Evolutionary conservation across 306 rosid species (phyloP), one percentile per base, ranked within the genome.

Genomic region (Sophora flavescens): DNA sequence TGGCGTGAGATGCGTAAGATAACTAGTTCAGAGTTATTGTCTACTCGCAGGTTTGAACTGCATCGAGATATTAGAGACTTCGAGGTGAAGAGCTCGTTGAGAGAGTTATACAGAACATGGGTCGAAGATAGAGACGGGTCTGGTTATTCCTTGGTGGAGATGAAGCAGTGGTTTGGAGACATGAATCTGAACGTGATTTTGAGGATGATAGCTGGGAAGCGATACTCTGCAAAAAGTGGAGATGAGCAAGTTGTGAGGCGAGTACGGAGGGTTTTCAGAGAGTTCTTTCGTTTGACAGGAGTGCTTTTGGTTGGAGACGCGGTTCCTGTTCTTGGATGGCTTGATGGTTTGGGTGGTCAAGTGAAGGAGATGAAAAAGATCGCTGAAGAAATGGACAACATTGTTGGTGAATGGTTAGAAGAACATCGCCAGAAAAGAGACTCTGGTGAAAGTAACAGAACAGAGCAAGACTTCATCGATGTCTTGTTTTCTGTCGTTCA

Each of bases 1-100:
- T 87, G 91, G 91, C 84, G 84, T 1, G 79, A 66, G 52, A 58
- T 89, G 36, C 86, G 88, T 3, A 89, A 89, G 53, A 58, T 89
- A 5, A 56, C 81, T 0, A 52, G 78, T 11, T 22, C 61, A 0
- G 84, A 87, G 80, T 54, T 89, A 6, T 83, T 89, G 9, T 83
- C 91, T 1, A 32, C 45, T 26, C 78, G 61, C 32, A 78, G 91
- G 6, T 53, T 85, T 2, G 84, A 87, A 8, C 26, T 16, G 14
- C 72, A 80, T 14, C 64, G 79, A 9, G 32, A 62, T 13, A 10
- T 80, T 5, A 60, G 91, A 53, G 69, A 71, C 2, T 61, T 82
- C 0, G 89, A 90, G 54, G 71, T 88, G 6, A 38, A 53, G 26
- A 64, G 8, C 6, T 53, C 70, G 0, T 0, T 86, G 61, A 72